Base-by-base conservation (phyloP, 2,329 filamentous ascomycete genomes). In the Colletotrichum tanaceti region DNA sequence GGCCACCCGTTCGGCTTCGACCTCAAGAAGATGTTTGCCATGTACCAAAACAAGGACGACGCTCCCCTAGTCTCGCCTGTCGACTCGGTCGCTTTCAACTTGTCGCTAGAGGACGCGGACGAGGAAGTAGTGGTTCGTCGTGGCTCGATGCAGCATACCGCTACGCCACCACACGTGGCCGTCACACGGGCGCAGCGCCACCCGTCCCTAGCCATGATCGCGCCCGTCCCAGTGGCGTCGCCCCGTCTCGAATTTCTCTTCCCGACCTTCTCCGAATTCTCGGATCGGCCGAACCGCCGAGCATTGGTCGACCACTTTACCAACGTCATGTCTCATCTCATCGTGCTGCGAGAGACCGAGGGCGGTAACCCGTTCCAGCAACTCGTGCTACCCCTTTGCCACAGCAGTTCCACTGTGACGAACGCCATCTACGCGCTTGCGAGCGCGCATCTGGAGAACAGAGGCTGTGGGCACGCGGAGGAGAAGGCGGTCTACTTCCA, bases 351-450 rank as follows among this genome's bases (percentile, higher is more conserved):
- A 39, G 88, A 90, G 74, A 71, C 70, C 1, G 87, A 90, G 71
- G 82, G 82, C 4, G 87, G 86, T 22, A 90, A 90, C 70, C 87
- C 88, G 0, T 90, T 90, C 73, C 86, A 88, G 71, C 86, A 89
- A 72, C 79, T 90, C 16, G 85, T 90, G 10, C 78, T 90, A n/a
- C 88, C 88, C 2, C 79, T 90, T 46, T 87, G 86, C 3, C 81
- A 84, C 57, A 80, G 75, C 50, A 88, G 86, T 73, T 80, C 81
- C 0, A 84, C 87, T 1, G 85, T 97, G 4, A 91, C 92, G 77
- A 93, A 96, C 75, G 93, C 94, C 11, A 91, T 98, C 68, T 94
- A 93, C 67, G 93, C 94, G 0, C 82, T 98, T 9, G 89, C 93
- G 0, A 92, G 91, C 65, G 95, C 94, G 67, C 96, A 97, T 76